These are phyloP conservation scores for Talaromyces sp. DNA, from an alignment of 2,329 filamentous ascomycete genomes.

Conservation along the genomic window DNA sequence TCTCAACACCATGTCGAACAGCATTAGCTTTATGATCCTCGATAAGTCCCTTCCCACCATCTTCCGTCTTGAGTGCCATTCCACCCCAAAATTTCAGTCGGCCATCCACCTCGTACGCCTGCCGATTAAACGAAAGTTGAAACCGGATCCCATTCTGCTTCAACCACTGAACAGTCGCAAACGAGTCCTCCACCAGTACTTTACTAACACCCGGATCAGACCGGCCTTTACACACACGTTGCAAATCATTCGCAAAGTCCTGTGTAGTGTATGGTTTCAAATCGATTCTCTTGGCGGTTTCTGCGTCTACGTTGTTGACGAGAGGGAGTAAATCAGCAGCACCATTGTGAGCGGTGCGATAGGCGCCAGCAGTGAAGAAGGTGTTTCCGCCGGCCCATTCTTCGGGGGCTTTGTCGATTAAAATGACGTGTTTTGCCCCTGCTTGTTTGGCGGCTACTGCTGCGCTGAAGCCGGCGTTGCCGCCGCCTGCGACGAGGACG, in stretches of 20 bases:
- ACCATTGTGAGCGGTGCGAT: conserved; percentile 55
- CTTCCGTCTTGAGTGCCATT: conserved; percentile 55
- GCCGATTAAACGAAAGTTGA: conserved; percentile 61
- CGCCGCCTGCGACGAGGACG: conserved; percentile 56
- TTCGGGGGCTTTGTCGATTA: conserved; percentile 59
- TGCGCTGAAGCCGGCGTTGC: conserved; percentile 62
- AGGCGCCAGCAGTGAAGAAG: conserved; percentile 64
- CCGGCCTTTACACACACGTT: conserved; percentile 54
- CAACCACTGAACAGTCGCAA: conserved; percentile 54
- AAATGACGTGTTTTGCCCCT: conserved; percentile 45
- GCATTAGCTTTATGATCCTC: conserved; percentile 48
- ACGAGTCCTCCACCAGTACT: conserved; percentile 52
- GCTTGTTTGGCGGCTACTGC: conserved; percentile 55
- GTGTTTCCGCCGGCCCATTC: conserved; percentile 61
- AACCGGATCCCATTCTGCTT: conserved; percentile 53
- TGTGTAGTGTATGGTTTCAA: conserved; percentile 53
- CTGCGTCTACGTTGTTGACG: conserved; percentile 55
- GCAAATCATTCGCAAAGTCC: conserved; percentile 56
- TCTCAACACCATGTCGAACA: conserved; percentile 39
- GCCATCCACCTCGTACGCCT: conserved; percentile 62
- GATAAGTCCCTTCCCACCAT: conserved; percentile 59
- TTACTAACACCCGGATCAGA: conserved; percentile 50
- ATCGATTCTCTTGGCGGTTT: conserved; percentile 52
- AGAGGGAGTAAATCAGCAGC: conserved; percentile 57
- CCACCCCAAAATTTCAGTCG: conserved; percentile 65